Base-by-base conservation (phyloP, 2,329 filamentous ascomycete species). In the Exophiala sideris region DNA sequence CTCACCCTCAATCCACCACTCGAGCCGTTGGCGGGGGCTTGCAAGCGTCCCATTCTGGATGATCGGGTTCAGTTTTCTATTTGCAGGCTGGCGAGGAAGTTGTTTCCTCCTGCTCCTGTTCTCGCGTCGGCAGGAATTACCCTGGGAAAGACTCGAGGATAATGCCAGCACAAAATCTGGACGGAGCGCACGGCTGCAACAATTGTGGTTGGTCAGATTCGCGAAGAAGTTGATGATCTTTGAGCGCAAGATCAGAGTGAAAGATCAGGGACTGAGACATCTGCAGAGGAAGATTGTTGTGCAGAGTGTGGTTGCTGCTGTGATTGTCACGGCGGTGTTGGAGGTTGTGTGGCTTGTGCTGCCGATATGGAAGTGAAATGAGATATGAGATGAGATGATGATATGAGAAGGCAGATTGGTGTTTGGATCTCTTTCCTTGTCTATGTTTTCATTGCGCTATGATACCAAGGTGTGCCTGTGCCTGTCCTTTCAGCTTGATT, bases 71-170 rank as follows among this genome's bases (percentile, higher is more conserved):
- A 51, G 50, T 10, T 54, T 60, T 54, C 45, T 54, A 10, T 45
- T 60, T 39, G 56, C 56, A 20, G 56, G 56, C 48, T 44, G 33
- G 48, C 48, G 56, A 0, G 56, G 56, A 1, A 56, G 52, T 5
- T 58, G 56, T 20, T 58, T 58, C 41, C 45, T 58, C 11, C 40
- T 58, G n/a, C 52, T 58, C 7, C 48, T 58, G 5, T 58, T 58
- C 49, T 52, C 56, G 2, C 56, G 56, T 3, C 56, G 56, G 10
- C 56, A 58, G 46, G 56, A 58, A 36, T 32, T 58, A n/a, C 56
- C 56, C 2, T 58, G 56, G 56, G 56, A 58, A 34, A 52, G 56
- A 3, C 32, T 53, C 11, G 38, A 48, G 29, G 49, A 55, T 33
- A 33, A 50, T 11, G 49, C 20, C n/a, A 44, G 41, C 21, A 32